A percentile compares a stretch with the other conserved stretches of the same genome.
Evolutionary conservation across 176 grass and related monocot species (phyloP).

Genomic region (Triticum aestivum): DNA sequence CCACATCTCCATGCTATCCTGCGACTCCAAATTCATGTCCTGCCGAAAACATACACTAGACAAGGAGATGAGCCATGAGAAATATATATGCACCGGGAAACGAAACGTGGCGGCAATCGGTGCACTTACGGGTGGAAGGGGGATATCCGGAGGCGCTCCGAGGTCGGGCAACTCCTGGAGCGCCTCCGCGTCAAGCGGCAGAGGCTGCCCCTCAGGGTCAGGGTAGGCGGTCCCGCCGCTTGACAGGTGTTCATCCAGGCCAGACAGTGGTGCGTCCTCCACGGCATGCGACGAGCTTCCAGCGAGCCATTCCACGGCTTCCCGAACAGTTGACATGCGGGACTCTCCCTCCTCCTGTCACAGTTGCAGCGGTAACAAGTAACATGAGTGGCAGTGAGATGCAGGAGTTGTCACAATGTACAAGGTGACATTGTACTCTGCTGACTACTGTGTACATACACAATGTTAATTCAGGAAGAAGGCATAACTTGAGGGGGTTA

Average conservation of each 20-base stretch:
- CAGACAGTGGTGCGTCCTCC: neutral
- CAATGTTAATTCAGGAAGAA: too few relatives aligned
- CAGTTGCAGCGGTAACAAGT: neutral
- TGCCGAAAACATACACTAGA: neutral
- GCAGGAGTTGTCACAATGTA: neutral
- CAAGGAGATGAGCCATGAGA: neutral
- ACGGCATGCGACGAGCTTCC: conserved; percentile 20
- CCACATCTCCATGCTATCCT: too few relatives aligned
- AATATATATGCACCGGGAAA: too few relatives aligned
- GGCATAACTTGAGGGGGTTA: too few relatives aligned
- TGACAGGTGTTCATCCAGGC: conserved; percentile 27
- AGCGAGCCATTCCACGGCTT: neutral
- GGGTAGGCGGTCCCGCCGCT: too few relatives aligned
- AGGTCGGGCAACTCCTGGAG: neutral
- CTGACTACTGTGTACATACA: neutral
- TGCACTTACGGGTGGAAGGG: neutral
- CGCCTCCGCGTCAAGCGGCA: neutral
- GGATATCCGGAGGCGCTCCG: neutral
- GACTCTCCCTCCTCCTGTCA: conserved; percentile 19
- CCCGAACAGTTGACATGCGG: neutral
- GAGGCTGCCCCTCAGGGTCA: too few relatives aligned
- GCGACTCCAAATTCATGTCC: too few relatives aligned
- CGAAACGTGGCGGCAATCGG: neutral
- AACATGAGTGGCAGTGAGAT: neutral
- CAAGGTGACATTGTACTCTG: neutral